Percentiles rank a stretch among this genome's conserved stretches.
phyloP scores from a whole-genome alignment of 1,284 basidiomycete genomes.

The Megacollybia platyphylla region DNA sequence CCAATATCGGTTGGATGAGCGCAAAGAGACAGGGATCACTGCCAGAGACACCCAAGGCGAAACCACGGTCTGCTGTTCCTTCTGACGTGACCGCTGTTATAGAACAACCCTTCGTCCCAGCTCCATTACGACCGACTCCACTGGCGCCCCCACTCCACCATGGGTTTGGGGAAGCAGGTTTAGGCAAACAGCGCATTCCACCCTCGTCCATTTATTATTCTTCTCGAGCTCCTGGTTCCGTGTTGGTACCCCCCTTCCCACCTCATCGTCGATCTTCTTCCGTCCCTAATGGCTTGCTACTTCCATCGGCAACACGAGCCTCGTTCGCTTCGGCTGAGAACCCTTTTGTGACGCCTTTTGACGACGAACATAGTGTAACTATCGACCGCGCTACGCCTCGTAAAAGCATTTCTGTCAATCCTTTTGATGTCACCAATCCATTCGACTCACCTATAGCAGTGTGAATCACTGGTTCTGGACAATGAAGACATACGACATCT shows the following conservation, averaged over 20 bases:
- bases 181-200: constrained; percentile 11
- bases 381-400: constrained; percentile 19
- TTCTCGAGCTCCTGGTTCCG: constrained; percentile 4
- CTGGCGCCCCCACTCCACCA: constrained; percentile 33
- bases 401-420: constrained; percentile 30
- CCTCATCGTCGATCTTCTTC: constrained; percentile 7
- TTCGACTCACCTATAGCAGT: constrained; percentile 12
- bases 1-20: constrained; percentile 11
- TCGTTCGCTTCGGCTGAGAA: constrained; percentile 22
- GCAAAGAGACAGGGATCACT: constrained; percentile 4
- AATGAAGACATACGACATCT: too few species aligned
- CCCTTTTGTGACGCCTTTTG: constrained; percentile 69
- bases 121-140: constrained; percentile 8
- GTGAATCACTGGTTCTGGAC: constrained; percentile 7
- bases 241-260: constrained; percentile 9
- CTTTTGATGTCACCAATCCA: constrained; percentile 14
- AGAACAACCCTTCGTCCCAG: constrained; percentile 9
- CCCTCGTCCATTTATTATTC: constrained; percentile 11
- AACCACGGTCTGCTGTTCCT: constrained; percentile 15
- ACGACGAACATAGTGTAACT: constrained; percentile 43
- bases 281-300: constrained; percentile 10
- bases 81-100: constrained; percentile 13
- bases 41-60: constrained; percentile 13
- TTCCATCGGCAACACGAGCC: constrained; percentile 30
- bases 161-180: constrained; percentile 23